phyloP scores from a whole-genome alignment of 345 rosid genomes.

The Clarkia xantiana region DNA sequence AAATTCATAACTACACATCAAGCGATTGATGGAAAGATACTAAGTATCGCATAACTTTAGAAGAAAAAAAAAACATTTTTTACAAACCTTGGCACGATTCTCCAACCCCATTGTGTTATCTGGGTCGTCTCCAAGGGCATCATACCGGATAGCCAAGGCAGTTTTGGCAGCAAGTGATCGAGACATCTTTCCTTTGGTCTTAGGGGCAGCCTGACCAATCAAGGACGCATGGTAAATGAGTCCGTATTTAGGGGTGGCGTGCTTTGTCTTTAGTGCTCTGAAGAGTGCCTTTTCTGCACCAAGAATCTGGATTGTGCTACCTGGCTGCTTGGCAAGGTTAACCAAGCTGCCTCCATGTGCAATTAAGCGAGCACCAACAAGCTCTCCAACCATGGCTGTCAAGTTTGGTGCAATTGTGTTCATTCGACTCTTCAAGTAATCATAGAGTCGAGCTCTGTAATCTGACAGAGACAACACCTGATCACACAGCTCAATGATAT shows the following conservation, averaged over 20 bases:
- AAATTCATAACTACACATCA: too few relatives aligned
- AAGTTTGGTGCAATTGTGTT: constrained; percentile 86
- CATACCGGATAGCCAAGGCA: constrained; percentile 59
- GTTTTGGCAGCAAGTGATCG: constrained; percentile 86
- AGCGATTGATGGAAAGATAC: too few relatives aligned
- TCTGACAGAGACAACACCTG: too few relatives aligned
- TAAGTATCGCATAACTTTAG: too few relatives aligned
- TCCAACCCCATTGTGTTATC: constrained; percentile 79
- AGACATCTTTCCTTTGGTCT: too few relatives aligned
- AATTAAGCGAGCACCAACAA: constrained; percentile 87
- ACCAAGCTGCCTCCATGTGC: constrained; percentile 94
- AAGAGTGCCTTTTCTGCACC: constrained; percentile 93
- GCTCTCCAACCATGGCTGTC: too few relatives aligned
- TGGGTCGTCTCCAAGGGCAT: constrained; percentile 78
- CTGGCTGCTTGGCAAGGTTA: constrained; percentile 90
- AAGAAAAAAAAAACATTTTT: too few relatives aligned
- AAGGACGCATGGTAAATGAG: too few relatives aligned
- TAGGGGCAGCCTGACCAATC: too few relatives aligned
- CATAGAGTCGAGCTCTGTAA: constrained; percentile 85
- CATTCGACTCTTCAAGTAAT: constrained; percentile 83
- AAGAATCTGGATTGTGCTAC: constrained; percentile 85
- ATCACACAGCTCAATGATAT: too few relatives aligned
- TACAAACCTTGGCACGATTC: constrained; percentile 60
- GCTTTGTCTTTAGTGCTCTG: constrained; percentile 88
- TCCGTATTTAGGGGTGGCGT: too few relatives aligned